Conservation (phyloP, 2,329 filamentous ascomycete genomes). For the Helotiales sp. region DNA sequence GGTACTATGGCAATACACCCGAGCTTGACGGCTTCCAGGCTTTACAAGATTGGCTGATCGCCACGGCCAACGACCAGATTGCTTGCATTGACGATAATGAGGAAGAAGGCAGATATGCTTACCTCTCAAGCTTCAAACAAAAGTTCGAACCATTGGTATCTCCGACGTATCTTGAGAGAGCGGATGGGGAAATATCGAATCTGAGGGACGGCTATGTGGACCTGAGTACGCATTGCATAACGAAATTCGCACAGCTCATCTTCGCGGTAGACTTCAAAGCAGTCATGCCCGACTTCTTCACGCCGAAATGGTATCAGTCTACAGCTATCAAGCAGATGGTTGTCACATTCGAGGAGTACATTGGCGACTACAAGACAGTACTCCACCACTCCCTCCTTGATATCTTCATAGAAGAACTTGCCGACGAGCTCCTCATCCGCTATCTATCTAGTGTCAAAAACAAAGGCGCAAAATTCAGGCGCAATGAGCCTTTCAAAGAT, state of each 20-base stretch:
- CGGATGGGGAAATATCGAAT: constrained; percentile 68
- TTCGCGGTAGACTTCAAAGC: constrained; percentile 86
- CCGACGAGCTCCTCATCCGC: constrained; percentile 83
- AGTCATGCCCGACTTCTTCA: constrained; percentile 89
- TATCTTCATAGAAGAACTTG: constrained; percentile 89
- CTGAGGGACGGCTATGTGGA: constrained; percentile 93
- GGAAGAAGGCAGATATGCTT: constrained; percentile 72
- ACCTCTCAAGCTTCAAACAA: constrained; percentile 81
- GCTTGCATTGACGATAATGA: constrained; percentile 94
- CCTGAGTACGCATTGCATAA: constrained; percentile 89
- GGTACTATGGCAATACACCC: constrained; percentile 61
- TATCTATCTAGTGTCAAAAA: constrained; percentile 88
- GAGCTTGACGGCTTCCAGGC: constrained; percentile 71
- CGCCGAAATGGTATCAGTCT: constrained; percentile 80
- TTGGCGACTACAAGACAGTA: constrained; percentile 80
- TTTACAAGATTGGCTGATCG: constrained; percentile 93
- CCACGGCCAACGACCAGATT: constrained; percentile 97
- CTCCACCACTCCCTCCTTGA: constrained; percentile 86
- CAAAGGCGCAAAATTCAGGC: constrained; percentile 84
- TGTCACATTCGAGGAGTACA: constrained; percentile 93
- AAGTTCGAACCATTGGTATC: constrained; percentile 82
- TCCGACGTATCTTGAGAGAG: constrained; percentile 74
- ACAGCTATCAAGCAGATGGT: constrained; percentile 92
- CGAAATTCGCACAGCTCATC: constrained; percentile 81
- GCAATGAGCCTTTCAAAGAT: constrained; percentile 82